phyloP scores from a whole-genome alignment of 768 basidiomycete species.

The Galerina sulciceps region DNA sequence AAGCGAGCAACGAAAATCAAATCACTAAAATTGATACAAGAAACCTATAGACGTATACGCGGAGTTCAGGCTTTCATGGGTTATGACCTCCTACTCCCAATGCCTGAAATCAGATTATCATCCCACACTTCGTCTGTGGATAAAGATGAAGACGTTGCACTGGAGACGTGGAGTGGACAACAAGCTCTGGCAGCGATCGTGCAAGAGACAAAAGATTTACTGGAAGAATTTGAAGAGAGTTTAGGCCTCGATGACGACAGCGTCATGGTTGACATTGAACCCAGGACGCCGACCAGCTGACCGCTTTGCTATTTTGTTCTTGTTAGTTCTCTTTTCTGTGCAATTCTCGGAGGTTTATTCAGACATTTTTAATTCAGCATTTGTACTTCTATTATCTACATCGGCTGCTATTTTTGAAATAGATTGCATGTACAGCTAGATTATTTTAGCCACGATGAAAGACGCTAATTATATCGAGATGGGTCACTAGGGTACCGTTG shows the following conservation, averaged over 20 bases:
- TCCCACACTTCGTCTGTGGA: conserved; percentile 18
- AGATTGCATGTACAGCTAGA: too few species aligned
- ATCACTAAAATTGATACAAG: conserved; percentile 53
- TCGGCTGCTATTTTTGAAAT: too few species aligned
- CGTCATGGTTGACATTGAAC: conserved; percentile 29
- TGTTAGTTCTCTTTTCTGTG: too few species aligned
- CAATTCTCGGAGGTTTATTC: too few species aligned
- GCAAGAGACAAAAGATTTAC: conserved; percentile 57
- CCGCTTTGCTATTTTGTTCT: too few species aligned
- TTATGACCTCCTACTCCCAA: conserved; percentile 59
- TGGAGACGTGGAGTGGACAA: conserved; percentile 55
- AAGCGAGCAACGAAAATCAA: conserved; percentile 49
- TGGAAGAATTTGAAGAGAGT: conserved; percentile 58
- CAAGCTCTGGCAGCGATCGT: conserved; percentile 56
- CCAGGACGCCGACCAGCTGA: conserved; percentile 6
- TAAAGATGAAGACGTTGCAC: conserved; percentile 39
- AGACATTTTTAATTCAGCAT: too few species aligned
- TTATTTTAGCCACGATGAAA: too few species aligned
- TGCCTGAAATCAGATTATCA: conserved; percentile 29
- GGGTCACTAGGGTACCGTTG: too few species aligned
- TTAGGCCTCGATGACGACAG: conserved; percentile 26
- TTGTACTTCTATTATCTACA: too few species aligned
- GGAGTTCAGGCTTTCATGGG: conserved; percentile 68
- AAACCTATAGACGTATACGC: conserved; percentile 65
- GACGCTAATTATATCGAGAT: too few species aligned